These are phyloP conservation scores for Penicillium macrosclerotiorum DNA, from an alignment of 495 filamentous ascomycete genomes.

Conservation along the genomic window DNA sequence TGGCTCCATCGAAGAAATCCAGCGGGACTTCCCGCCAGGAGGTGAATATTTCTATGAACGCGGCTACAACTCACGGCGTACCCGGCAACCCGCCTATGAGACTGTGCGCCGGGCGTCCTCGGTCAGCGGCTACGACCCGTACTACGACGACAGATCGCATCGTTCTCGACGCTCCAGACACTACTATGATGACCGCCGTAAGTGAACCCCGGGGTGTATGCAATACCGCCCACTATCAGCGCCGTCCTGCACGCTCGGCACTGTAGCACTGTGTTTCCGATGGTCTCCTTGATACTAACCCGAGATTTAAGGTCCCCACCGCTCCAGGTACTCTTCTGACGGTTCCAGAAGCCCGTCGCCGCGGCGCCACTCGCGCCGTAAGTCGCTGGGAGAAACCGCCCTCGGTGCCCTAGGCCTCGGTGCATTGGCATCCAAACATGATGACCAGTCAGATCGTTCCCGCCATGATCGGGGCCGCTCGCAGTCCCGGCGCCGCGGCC, in stretches of 20 bases:
- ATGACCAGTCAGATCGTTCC: constrained; percentile 9
- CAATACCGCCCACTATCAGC: too few species aligned
- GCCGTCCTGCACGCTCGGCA: too few species aligned
- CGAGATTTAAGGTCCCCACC: constrained; percentile 33
- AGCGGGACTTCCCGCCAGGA: constrained; percentile 62
- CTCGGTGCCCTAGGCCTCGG: constrained; percentile 65
- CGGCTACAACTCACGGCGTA: constrained; percentile 45
- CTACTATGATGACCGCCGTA: constrained; percentile 52
- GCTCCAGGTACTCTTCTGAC: constrained; percentile 35
- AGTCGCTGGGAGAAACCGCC: constrained; percentile 71
- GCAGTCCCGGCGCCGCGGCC: constrained; percentile 50
- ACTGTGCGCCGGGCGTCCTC: constrained; percentile 41
- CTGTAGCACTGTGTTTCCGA: too few species aligned
- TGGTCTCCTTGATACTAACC: not conserved
- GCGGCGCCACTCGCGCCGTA: constrained; percentile 51
- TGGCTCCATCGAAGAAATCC: constrained; percentile 67
- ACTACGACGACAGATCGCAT: constrained; percentile 57
- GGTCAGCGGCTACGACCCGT: constrained; percentile 40
- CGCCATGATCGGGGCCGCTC: constrained; percentile 26
- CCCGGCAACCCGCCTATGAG: constrained; percentile 40
- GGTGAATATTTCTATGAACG: constrained; percentile 45
- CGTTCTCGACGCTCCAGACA: constrained; percentile 52
- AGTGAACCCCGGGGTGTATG: constrained; percentile 3
- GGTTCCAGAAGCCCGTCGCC: constrained; percentile 45
- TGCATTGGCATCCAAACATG: constrained; percentile 30